These are phyloP conservation scores for Leersia perrieri DNA, from an alignment of 176 grass and related monocot genomes.

Conservation along the genomic window DNA sequence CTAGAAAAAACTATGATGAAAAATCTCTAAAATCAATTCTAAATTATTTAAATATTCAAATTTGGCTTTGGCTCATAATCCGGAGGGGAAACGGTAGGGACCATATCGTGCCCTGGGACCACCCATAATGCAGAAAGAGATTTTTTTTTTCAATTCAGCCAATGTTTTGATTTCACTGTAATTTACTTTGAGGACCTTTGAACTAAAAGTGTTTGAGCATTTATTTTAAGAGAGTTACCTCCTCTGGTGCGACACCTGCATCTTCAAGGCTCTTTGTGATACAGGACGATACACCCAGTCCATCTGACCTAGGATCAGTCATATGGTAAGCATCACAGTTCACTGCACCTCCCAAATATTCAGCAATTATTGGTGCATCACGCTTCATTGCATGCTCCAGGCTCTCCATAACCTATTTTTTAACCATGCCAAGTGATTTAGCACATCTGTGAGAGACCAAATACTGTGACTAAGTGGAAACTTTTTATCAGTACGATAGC, in stretches of 20 bases:
- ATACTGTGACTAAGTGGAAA: not conserved
- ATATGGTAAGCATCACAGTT: constrained; percentile 78
- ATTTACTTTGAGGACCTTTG: not conserved
- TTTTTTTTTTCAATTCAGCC: not conserved
- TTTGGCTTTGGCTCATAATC: no score
- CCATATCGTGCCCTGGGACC: not conserved
- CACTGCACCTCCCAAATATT: constrained; percentile 62
- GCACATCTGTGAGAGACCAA: not conserved
- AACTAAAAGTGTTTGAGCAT: not conserved
- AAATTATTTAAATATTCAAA: no score
- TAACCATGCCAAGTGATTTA: constrained; percentile 10
- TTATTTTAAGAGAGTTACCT: constrained; percentile 31
- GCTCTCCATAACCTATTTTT: constrained; percentile 62
- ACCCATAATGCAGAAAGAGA: not conserved
- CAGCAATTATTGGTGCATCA: constrained; percentile 56
- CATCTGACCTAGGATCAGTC: constrained; percentile 67
- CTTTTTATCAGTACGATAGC: not conserved
- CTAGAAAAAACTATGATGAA: no score
- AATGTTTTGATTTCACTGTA: not conserved
- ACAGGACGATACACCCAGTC: constrained; percentile 58
- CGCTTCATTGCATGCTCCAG: constrained; percentile 69
- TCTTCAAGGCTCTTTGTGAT: constrained; percentile 52
- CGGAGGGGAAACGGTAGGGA: no score
- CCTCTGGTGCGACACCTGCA: constrained; percentile 66
- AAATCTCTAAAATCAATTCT: no score